These are phyloP conservation scores for Penicillium psychrofluorescens DNA, from an alignment of 495 filamentous ascomycete genomes.

Conservation along the genomic window DNA sequence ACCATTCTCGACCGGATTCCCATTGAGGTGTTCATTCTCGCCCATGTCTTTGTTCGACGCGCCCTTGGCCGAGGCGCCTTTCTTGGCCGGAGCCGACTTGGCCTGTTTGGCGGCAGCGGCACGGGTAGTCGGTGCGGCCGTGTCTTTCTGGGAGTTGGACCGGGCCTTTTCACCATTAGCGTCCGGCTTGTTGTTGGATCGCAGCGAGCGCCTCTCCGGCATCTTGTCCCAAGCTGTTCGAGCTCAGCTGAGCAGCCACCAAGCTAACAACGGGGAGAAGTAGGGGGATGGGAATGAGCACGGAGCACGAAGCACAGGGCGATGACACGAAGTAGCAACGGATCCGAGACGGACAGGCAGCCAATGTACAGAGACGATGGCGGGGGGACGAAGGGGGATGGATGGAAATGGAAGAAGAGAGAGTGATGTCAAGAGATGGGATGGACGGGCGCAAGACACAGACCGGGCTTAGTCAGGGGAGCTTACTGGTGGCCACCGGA, in stretches of 20 bases:
- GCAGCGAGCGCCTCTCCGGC: conserved; percentile 51
- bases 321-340: conserved; percentile 12
- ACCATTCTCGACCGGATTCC: conserved; percentile 66
- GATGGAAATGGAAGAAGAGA: conserved; percentile 31
- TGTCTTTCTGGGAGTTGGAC: conserved; percentile 46
- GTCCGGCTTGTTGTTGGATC: conserved; percentile 51
- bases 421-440: conserved; percentile 44
- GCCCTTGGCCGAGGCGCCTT: conserved; percentile 36
- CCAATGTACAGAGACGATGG: conserved; percentile 1
- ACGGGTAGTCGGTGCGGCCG: conserved; percentile 35
- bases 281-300: conserved; percentile 14
- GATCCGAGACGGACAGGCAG: conserved; percentile 11
- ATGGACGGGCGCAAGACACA: conserved; percentile 29
- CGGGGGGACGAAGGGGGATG: conserved; percentile 4
- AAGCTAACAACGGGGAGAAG: conserved; percentile 22
- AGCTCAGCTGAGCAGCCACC: conserved; percentile 31
- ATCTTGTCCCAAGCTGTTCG: conserved; percentile 34
- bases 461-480: conserved; percentile 36
- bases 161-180: conserved; percentile 50
- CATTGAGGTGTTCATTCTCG: conserved; percentile 57
- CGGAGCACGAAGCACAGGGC: conserved; percentile 1
- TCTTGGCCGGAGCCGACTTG: conserved; percentile 42
- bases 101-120: conserved; percentile 38
- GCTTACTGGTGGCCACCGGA: conserved; percentile 15
- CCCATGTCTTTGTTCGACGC: conserved; percentile 39